Evolutionary conservation across 495 filamentous ascomycete genomes (phyloP).

Genomic region (Aspergillus conjunctus): DNA sequence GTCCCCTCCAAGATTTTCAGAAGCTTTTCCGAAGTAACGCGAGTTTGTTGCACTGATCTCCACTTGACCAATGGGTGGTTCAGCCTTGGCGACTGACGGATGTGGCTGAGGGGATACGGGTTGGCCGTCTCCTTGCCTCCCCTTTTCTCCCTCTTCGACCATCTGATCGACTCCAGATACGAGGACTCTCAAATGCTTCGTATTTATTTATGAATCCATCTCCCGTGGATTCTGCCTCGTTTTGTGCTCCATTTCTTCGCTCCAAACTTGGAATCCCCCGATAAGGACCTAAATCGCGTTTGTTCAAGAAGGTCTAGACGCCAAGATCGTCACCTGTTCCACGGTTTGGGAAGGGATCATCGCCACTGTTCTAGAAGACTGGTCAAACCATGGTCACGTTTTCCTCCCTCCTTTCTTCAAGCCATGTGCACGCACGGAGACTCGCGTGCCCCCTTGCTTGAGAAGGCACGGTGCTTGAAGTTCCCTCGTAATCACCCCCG

Average conservation of each 20-base stretch:
- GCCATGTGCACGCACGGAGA: constrained; percentile 1
- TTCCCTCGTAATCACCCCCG: background rate
- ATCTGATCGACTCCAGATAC: background rate
- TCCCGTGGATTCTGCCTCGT: background rate
- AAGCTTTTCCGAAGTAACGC: background rate
- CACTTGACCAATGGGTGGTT: background rate
- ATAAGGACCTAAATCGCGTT: background rate
- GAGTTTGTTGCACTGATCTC: background rate
- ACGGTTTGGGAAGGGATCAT: background rate
- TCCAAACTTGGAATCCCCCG: background rate
- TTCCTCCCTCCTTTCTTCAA: background rate
- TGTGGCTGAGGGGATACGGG: background rate
- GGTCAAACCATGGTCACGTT: constrained; percentile 1
- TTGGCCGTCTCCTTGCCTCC: background rate
- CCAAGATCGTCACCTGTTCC: background rate
- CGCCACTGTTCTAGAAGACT: constrained; percentile 5
- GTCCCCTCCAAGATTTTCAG: background rate
- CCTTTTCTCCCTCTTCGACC: background rate
- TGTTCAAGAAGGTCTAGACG: background rate
- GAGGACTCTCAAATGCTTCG: background rate
- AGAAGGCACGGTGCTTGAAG: background rate
- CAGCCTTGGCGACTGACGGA: background rate
- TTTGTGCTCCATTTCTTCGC: background rate
- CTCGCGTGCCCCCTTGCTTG: background rate
- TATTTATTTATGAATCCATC: background rate